These are phyloP conservation scores for cucumber (Cucumis sativus) DNA, from an alignment of 306 rosid genomes.

Conservation along the genomic window Cucumber_9930_V3 NC_026660.2:25089501-25090000, in stretches of 20 bases:
- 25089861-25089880: neutral
- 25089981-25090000: conserved; percentile 27
- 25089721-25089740: neutral
- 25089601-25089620: neutral
- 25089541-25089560: neutral
- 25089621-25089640: neutral
- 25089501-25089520: neutral
- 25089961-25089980: conserved; percentile 51
- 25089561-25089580: neutral
- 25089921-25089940: neutral
- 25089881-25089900: conserved; percentile 1
- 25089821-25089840: conserved; percentile 10
- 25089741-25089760: neutral
- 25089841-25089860: conserved; percentile 14
- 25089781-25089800: conserved; percentile 16
- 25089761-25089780: conserved; percentile 6
- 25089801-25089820: conserved; percentile 6
- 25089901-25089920: neutral
- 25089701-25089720: neutral
- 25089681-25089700: neutral
- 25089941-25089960: neutral
- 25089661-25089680: neutral
- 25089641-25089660: neutral
- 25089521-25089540: neutral
- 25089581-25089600: neutral